Evolutionary conservation across 164 flowering plant genomes (phyloP).

Genomic region (Macadamia tetraphylla): DNA sequence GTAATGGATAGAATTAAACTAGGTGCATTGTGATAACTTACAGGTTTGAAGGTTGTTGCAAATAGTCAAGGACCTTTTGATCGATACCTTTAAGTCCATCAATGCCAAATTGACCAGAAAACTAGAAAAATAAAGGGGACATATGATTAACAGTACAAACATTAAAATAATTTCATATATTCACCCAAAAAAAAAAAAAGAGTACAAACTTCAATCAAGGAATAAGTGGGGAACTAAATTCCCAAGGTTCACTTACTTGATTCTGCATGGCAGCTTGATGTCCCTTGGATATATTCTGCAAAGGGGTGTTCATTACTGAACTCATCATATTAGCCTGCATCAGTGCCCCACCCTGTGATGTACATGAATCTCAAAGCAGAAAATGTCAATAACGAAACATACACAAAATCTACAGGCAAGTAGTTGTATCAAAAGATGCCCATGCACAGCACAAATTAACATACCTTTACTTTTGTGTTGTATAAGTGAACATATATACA

Average conservation of each 20-base stretch:
- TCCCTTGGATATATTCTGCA: constrained; percentile 20
- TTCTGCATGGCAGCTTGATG: constrained; percentile 36
- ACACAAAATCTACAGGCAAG: not conserved
- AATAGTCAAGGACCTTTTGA: constrained; percentile 47
- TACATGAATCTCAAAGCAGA: constrained; percentile 12
- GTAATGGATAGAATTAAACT: too few relatives aligned
- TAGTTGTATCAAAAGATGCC: not conserved
- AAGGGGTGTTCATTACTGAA: constrained; percentile 24
- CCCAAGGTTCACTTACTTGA: constrained; percentile 35
- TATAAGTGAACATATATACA: constrained; percentile 60
- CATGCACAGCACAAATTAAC: not conserved
- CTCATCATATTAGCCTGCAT: constrained; percentile 32
- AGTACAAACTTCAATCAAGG: not conserved
- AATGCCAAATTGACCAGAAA: constrained; percentile 30
- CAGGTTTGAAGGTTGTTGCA: constrained; percentile 49
- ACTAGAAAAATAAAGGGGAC: constrained; percentile 26
- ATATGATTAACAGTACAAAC: not conserved
- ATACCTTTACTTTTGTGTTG: constrained; percentile 53
- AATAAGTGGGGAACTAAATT: not conserved
- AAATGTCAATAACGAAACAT: constrained; percentile 2
- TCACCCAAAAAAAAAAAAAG: too few relatives aligned
- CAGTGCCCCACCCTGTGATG: constrained; percentile 28
- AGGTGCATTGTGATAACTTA: constrained; percentile 32
- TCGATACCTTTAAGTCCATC: constrained; percentile 42
- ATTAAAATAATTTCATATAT: too few relatives aligned